Conservation (phyloP, 1,284 basidiomycete species). For the Tilletiopsis washingtonensis region DNA sequence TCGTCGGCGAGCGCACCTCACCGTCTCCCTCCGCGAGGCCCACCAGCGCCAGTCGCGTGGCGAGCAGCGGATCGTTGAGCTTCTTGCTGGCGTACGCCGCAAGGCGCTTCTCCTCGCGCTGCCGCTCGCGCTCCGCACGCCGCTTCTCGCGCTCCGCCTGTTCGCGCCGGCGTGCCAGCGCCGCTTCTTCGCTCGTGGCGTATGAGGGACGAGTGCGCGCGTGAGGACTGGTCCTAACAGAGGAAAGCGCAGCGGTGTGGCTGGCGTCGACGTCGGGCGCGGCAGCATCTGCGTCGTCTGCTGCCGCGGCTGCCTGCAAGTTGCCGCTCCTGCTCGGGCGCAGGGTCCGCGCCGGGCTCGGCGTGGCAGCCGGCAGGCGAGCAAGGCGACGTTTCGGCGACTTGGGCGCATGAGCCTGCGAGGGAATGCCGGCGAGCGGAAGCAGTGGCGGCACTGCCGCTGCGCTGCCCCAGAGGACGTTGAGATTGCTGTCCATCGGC, state of each 20-base stretch:
- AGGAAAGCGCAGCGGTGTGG: constrained; percentile 8
- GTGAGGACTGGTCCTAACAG: background rate
- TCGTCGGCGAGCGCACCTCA: too few relatives aligned
- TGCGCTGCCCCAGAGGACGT: too few relatives aligned
- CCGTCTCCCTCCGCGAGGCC: constrained; percentile 15
- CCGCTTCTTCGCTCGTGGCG: constrained; percentile 27
- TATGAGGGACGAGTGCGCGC: constrained; percentile 2
- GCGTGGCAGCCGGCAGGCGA: background rate
- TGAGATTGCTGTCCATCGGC: constrained; percentile 14
- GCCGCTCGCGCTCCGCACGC: constrained; percentile 12
- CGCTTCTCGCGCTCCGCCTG: constrained; percentile 15
- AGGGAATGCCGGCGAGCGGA: background rate
- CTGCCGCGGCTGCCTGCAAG: constrained; percentile 5
- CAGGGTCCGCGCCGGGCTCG: background rate
- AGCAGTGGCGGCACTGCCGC: background rate
- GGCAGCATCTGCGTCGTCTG: background rate
- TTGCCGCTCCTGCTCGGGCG: constrained; percentile 4
- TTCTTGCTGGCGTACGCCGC: constrained; percentile 25
- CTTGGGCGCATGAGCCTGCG: background rate
- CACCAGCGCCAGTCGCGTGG: constrained; percentile 20
- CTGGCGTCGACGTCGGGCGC: background rate
- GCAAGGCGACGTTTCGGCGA: background rate
- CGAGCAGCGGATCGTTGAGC: constrained; percentile 26
- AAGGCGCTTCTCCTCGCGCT: constrained; percentile 16
- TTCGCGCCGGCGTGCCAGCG: constrained; percentile 18